phyloP scores from a whole-genome alignment of 2,329 filamentous ascomycete genomes.

The Claviceps sp. region DNA sequence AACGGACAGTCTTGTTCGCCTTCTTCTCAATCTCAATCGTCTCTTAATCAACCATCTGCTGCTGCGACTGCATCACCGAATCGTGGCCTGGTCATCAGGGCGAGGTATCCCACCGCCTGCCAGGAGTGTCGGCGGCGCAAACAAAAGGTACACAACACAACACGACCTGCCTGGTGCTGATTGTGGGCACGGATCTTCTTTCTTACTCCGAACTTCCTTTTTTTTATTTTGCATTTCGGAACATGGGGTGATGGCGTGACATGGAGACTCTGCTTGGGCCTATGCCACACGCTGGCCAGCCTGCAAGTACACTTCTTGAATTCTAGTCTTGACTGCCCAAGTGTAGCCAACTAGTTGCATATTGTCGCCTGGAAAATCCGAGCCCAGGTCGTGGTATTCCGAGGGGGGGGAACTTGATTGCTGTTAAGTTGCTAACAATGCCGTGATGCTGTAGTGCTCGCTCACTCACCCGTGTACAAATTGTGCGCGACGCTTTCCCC shows the following conservation, averaged over 20 bases:
- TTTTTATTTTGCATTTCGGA: background rate
- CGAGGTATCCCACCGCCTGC: constrained; percentile 27
- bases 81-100: constrained; percentile 8
- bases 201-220: background rate
- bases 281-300: background rate
- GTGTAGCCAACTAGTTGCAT: background rate
- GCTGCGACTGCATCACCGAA: background rate
- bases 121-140: constrained; percentile 38
- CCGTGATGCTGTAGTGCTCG: constrained; percentile 28
- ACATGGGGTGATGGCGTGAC: background rate
- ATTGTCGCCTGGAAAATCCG: background rate
- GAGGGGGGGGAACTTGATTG: background rate
- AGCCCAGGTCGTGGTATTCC: background rate
- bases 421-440: background rate
- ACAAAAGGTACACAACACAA: constrained; percentile 27
- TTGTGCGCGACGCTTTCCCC: constrained; percentile 38
- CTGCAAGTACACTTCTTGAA: background rate
- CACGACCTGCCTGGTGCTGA: background rate
- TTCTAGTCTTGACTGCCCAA: background rate
- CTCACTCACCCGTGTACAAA: constrained; percentile 41
- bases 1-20: constrained; percentile 4
- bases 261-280: background rate
- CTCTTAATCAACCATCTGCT: constrained; percentile 1
- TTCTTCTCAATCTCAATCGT: constrained; percentile 4
- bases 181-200: background rate